These are phyloP conservation scores for Aegilops umbellulata DNA, from an alignment of 176 grass and related monocot species.

Conservation along the genomic window DNA sequence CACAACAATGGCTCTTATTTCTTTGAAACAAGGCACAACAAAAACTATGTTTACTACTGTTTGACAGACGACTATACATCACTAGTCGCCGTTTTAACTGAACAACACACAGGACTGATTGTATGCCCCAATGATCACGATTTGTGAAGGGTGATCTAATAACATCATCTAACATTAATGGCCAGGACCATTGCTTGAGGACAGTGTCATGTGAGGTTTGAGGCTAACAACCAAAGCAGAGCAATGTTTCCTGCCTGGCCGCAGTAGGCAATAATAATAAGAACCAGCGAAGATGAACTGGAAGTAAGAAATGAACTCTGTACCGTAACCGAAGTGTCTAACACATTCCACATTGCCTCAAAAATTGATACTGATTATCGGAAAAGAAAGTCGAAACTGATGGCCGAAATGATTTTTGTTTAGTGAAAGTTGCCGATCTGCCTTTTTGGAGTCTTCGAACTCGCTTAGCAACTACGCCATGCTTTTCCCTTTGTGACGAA, in stretches of 20 bases:
- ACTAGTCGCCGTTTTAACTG: not conserved
- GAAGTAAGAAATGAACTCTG: not conserved
- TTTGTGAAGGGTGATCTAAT: conserved; percentile 8
- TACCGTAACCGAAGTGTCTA: not conserved
- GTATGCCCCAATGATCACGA: not conserved
- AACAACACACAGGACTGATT: not conserved
- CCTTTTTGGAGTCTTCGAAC: not conserved
- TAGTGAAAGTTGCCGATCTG: not conserved
- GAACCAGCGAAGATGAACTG: not conserved
- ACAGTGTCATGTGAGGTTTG: conserved; percentile 15
- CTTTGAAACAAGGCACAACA: not conserved
- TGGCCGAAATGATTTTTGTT: not conserved
- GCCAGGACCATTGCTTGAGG: conserved; percentile 16
- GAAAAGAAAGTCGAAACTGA: not conserved
- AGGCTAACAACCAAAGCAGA: conserved; percentile 23
- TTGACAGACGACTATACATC: not conserved
- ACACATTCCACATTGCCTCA: not conserved
- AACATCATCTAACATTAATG: conserved; percentile 20
- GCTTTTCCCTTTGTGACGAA: not conserved
- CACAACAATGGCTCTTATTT: not conserved
- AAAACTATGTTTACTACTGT: not conserved
- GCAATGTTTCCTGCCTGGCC: conserved; percentile 15
- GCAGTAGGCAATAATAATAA: not conserved
- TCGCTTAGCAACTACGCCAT: not conserved
- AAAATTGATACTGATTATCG: not conserved